Base-by-base conservation (phyloP, 1,284 basidiomycete species). In the Meripilus lineatus region DNA sequence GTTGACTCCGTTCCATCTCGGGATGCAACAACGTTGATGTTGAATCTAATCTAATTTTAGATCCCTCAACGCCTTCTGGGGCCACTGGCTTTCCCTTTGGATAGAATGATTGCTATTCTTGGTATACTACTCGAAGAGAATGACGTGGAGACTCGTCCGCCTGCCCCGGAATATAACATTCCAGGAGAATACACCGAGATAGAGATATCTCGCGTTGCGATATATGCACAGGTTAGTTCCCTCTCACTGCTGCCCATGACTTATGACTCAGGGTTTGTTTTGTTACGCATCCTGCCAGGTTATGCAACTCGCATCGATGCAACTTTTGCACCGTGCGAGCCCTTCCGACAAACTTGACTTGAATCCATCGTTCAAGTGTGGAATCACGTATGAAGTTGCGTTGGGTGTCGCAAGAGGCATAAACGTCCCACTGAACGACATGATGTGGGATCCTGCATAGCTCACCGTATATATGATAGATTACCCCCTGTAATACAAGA, bases 91-190 rank as follows among this genome's bases (percentile, higher is more conserved):
- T 95, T 95, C 59, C 78, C 88, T 0, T 64, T 95, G 1, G 93
- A 96, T 58, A 69, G 93, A 17, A 65, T 96, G 40, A 60, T 93
- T 1, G 89, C 91, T 0, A 86, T 96, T 44, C 75, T 94, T 5
- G 90, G 90, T 2, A 77, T 84, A 0, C 66, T 97, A 6, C 66
- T 93, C 28, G 85, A 90, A 46, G 92, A 95, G 60, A 82, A 93
- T 50, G 89, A 87, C 48, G 71, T 68, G 0, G 79, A 83, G 11
- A 62, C 58, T 5, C 66, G 78, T 10, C 65, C 58, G 11, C 65
- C 67, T 20, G 72, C 62, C 37, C 71, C 64, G 3, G 68, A 80
- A 46, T 78, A 77, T 37, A 66, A 52, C 18, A 62, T 74, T 40
- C 72, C 77, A 7, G 81, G 77, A 28, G 79, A 82, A 58, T 71